Evolutionary conservation across 73 alveolate species (phyloP), one percentile per base, ranked within the genome.

Genomic region (Tetrahymena thermophila): DNA sequence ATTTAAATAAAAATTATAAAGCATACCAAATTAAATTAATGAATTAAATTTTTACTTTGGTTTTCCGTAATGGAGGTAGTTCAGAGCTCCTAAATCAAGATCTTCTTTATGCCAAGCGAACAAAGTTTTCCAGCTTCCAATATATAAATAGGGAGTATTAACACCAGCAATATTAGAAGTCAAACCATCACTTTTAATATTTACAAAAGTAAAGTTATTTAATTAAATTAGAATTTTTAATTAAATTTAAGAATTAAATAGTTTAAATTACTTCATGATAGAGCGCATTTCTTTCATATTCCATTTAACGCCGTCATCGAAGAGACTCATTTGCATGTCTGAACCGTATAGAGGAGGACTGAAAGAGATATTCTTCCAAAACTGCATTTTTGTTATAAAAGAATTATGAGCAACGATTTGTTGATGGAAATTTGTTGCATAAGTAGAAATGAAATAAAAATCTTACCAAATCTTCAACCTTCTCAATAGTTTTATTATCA

Each of bases 21-120:
- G 2, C 0, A 28, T 71, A 10, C 17, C 1, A 25, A 71, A 23
- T 71, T 28, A 7, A 56, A 56, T 56, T 56, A 23, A 56, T 21
- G 11, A 56, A 56, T 71, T 71, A 28, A 71, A n/a, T n/a, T 85
- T 21, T 38, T 94, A 95, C 97, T 98, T 98, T 13, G 98, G 98
- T 94, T 96, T 96, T 6, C 99, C 99, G 8, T 43, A 56, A 85
- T 98, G 99, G 10, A 97, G 97, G 93, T 94, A 98, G 95, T 98
- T 98, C 28, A 97, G 96, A 19, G 99, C 97, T 55, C 96, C 96
- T 28, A 98, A 96, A 93, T 97, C 99, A 95, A 98, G 42, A 96
- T 98, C 99, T 97, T 98, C 99, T 84, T 98, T 97, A 94, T 98
- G 99, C 99, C 99, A 98, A 40, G 99, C 98, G 94, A 98, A 98